Conservation (phyloP, 2,329 filamentous ascomycete species). For the Fusarium pseudonygamai region DNA sequence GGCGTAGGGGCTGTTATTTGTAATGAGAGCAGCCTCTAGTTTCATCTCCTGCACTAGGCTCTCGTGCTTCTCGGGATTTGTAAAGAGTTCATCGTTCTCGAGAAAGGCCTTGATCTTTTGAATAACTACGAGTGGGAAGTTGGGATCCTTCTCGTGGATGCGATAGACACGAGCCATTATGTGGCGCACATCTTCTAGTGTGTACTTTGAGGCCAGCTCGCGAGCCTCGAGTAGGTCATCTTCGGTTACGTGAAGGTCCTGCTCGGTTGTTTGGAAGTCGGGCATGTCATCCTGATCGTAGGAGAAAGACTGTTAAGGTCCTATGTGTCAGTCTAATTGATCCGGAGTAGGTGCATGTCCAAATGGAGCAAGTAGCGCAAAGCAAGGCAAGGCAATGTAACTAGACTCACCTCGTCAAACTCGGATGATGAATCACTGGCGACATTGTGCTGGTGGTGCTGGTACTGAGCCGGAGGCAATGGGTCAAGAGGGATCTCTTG, state of each 20-base stretch:
- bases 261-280: slow-evolving; percentile 47
- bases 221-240: slow-evolving; percentile 58
- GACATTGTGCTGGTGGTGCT: slow-evolving; percentile 15
- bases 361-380: not conserved
- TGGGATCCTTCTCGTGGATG: slow-evolving; percentile 55
- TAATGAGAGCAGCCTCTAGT: slow-evolving; percentile 63
- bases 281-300: slow-evolving; percentile 51
- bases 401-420: slow-evolving; percentile 41
- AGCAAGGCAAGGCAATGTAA: not conserved
- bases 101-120: slow-evolving; percentile 54
- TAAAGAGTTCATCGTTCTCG: slow-evolving; percentile 56
- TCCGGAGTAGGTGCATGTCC: not conserved
- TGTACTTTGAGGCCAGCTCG: slow-evolving; percentile 54
- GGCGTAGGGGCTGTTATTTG: slow-evolving; percentile 65
- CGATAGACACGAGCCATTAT: slow-evolving; percentile 54
- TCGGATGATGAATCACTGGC: slow-evolving; percentile 38
- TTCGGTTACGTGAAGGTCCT: slow-evolving; percentile 57
- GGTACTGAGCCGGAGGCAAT: slow-evolving; percentile 27
- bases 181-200: slow-evolving; percentile 54
- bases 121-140: slow-evolving; percentile 53
- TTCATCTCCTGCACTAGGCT: slow-evolving; percentile 64
- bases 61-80: slow-evolving; percentile 57
- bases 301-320: slow-evolving; percentile 46
- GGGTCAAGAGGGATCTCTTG: slow-evolving; percentile 31
- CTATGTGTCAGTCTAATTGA: slow-evolving; percentile 9